phyloP scores from a whole-genome alignment of 177 flowering plant species.

The Vitis hybrid region DNA sequence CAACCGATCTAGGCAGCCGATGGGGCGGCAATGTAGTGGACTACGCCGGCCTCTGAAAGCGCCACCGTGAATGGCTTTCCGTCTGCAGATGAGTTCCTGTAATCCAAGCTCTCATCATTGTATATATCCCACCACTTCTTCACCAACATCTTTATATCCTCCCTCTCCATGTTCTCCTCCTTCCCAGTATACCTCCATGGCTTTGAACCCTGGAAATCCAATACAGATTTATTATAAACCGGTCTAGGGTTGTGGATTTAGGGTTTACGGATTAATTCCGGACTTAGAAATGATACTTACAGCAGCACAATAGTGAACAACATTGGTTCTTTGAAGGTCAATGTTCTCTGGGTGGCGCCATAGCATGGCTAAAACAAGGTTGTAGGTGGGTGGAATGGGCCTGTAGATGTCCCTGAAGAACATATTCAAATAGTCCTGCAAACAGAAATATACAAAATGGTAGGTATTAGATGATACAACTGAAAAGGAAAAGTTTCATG shows the following conservation, averaged over 20 bases:
- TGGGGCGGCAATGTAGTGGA: conserved; percentile 31
- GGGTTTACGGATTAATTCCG: too few relatives aligned
- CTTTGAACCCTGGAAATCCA: conserved; percentile 1
- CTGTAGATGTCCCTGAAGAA: conserved; percentile 66
- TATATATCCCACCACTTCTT: conserved; percentile 12
- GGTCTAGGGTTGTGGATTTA: too few relatives aligned
- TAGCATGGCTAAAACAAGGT: conserved; percentile 71
- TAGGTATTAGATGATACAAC: too few relatives aligned
- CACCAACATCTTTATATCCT: conserved; percentile 28
- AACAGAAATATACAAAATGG: not conserved
- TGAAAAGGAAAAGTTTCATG: too few relatives aligned
- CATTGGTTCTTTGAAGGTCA: conserved; percentile 53
- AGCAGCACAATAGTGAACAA: conserved; percentile 77
- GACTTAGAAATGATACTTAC: conserved; percentile 26
- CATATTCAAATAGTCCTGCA: conserved; percentile 71
- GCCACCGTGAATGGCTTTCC: conserved; percentile 19
- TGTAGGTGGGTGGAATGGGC: conserved; percentile 62
- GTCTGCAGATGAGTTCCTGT: not conserved
- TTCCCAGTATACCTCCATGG: conserved; percentile 37
- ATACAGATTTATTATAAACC: too few relatives aligned
- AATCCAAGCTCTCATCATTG: conserved; percentile 19
- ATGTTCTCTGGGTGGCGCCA: conserved; percentile 85
- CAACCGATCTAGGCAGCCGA: conserved; percentile 34
- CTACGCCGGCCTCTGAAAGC: conserved; percentile 34
- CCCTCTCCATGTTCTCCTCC: conserved; percentile 31